These are phyloP conservation scores for Cercospora sp. DNA, from an alignment of 2,329 filamentous ascomycete genomes.

Conservation along the genomic window DNA sequence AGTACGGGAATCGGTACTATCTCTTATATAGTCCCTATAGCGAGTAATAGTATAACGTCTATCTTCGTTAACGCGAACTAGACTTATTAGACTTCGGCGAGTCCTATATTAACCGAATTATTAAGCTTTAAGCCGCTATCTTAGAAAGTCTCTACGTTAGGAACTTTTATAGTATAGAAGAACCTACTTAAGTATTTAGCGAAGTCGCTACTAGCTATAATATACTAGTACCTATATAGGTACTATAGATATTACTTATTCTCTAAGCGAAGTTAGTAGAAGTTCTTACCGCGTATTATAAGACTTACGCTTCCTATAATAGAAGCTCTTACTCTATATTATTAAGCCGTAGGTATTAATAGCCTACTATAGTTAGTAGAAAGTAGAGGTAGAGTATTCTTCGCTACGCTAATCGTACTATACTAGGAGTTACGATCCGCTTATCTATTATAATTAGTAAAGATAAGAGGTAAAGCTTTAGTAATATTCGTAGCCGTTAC, in stretches of 20 bases:
- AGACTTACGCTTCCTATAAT: background rate
- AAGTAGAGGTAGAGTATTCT: background rate
- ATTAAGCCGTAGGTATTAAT: background rate
- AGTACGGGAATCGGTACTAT: background rate
- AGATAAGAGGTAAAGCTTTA: background rate
- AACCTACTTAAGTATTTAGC: background rate
- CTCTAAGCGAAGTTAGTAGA: background rate
- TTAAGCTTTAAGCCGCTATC: background rate
- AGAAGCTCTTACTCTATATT: background rate
- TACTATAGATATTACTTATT: background rate
- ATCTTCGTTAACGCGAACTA: background rate
- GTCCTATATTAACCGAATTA: background rate
- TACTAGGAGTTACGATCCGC: background rate
- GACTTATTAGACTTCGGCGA: background rate
- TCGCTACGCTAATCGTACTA: background rate
- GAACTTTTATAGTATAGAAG: background rate
- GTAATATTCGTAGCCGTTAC: background rate
- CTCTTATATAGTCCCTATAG: background rate
- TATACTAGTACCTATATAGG: background rate
- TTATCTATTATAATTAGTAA: background rate
- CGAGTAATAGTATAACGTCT: background rate
- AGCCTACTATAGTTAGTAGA: background rate
- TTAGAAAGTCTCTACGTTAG: background rate
- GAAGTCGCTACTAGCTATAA: background rate
- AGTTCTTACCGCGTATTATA: background rate